Evolutionary conservation across 1,139 yeast genomes (phyloP), one percentile per base, ranked within the genome.

Genomic region (Blastobotrys arbuscula): DNA sequence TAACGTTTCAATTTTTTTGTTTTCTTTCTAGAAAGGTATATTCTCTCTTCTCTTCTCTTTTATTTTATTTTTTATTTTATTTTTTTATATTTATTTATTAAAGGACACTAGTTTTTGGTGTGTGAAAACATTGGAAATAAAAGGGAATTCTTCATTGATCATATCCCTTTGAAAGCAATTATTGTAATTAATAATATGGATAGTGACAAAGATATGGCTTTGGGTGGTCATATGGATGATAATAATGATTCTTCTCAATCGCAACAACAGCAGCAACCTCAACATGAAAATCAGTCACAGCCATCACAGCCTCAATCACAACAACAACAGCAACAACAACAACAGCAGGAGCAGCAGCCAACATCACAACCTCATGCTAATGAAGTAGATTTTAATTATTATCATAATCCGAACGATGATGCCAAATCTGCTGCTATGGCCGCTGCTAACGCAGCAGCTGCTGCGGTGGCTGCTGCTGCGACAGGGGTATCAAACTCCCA

Each of bases 251-350:
- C 35, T 3, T 16, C 38, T n/a, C 38, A 34, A 34, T 7, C 4
- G 3, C 38, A 34, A 13, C 38, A 35, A 18, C 44, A 33, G 33
- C 54, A 47, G 18, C 34, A 40, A n/a, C 36, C 10, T 6, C 43
- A 24, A 15, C 43, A 36, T 12, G 24, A 36, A 12, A 12, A 36
- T 36, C 44, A 33, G 33, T 51, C 42, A 10, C 34, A 40, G 5
- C 36, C 10, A 10, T 26, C 4, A 15, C 43, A 7, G n/a, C 42
- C 30, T 39, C 33, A 13, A 23, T 23, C 26, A 60, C 54, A 45
- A 5, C 38, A 34, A 7, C 21, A 21, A 3, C 42, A 39, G 8
- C 42, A 21, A 30, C 42, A 38, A 13, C 42, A 38, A 20, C 42
- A 18, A 13, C 42, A 38, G 16, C 42, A 21, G 7, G 19, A 38